phyloP scores from a whole-genome alignment of 805 yeast species.

The Cyberlindnera xishuangbannaensis region DNA sequence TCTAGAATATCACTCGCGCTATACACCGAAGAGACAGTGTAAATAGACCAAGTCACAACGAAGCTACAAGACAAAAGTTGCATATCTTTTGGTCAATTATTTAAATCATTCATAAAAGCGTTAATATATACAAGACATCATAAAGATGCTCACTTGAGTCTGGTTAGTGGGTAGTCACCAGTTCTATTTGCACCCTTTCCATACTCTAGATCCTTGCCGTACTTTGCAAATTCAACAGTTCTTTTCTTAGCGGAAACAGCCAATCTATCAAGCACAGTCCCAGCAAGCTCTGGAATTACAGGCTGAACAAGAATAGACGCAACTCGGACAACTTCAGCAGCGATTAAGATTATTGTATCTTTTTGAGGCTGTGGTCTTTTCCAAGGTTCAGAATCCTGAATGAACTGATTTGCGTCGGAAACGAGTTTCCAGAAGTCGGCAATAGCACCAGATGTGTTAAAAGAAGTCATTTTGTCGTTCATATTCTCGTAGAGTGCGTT shows the following conservation, averaged over 20 bases:
- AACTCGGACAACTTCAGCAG: slow-evolving; percentile 68
- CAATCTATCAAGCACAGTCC: slow-evolving; percentile 53
- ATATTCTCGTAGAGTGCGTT: slow-evolving; percentile 33
- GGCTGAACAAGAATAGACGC: slow-evolving; percentile 64
- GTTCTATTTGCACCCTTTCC: slow-evolving; percentile 50
- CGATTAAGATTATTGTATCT: slow-evolving; percentile 53
- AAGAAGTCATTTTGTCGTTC: slow-evolving; percentile 37
- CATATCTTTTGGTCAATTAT: too few species aligned
- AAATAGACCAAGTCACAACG: too few species aligned
- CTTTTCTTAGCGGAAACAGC: slow-evolving; percentile 43
- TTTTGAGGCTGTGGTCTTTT: slow-evolving; percentile 29
- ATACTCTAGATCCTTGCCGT: slow-evolving; percentile 57
- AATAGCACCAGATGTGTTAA: slow-evolving; percentile 52
- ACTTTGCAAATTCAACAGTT: slow-evolving; percentile 34
- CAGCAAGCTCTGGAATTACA: slow-evolving; percentile 62
- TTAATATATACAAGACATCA: too few species aligned
- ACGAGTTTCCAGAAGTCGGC: slow-evolving; percentile 54
- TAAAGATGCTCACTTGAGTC: slow-evolving; percentile 9
- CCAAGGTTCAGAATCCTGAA: slow-evolving; percentile 82
- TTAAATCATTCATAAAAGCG: too few species aligned
- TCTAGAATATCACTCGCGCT: too few species aligned
- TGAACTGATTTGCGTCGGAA: slow-evolving; percentile 55
- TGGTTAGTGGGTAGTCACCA: slow-evolving; percentile 45
- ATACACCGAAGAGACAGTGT: too few species aligned
- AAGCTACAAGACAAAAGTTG: too few species aligned